These are phyloP conservation scores for Hygrophoropsis aurantiaca DNA, from an alignment of 768 basidiomycete species.

Conservation along the genomic window DNA sequence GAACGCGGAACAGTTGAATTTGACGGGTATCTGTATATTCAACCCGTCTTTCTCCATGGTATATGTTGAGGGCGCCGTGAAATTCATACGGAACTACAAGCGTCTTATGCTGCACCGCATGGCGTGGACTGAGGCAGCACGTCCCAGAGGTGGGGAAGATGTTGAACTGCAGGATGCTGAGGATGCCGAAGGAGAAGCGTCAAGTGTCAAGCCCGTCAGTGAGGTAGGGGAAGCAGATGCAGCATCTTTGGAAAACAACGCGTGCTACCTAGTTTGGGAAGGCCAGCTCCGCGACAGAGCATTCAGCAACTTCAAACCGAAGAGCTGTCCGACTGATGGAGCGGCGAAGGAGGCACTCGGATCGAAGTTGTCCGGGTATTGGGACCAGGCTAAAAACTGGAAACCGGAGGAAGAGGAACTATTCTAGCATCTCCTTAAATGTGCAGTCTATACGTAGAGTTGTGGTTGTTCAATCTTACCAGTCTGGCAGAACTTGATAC, in stretches of 20 bases:
- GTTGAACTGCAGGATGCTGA: conserved; percentile 61
- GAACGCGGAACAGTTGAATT: conserved; percentile 89
- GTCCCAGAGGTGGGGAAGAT: conserved; percentile 72
- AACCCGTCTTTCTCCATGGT: conserved; percentile 87
- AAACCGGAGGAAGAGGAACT: conserved; percentile 79
- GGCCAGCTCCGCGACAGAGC: conserved; percentile 81
- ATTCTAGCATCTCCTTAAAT: conserved; percentile 35
- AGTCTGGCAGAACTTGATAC: too few relatives aligned
- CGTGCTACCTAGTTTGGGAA: conserved; percentile 92
- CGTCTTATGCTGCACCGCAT: conserved; percentile 85
- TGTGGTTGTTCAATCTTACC: too few relatives aligned
- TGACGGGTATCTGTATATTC: conserved; percentile 90
- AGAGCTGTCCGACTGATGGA: conserved; percentile 79
- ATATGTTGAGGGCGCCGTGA: conserved; percentile 89
- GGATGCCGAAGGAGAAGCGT: conserved; percentile 37
- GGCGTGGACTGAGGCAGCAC: conserved; percentile 90
- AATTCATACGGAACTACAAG: conserved; percentile 85
- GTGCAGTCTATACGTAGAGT: too few relatives aligned
- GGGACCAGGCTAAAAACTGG: conserved; percentile 95
- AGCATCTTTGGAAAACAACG: conserved; percentile 79
- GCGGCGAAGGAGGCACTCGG: conserved; percentile 87
- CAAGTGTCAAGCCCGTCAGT: conserved; percentile 32
- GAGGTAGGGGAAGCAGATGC: conserved; percentile 30
- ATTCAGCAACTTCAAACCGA: conserved; percentile 79
- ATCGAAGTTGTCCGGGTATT: conserved; percentile 81